Evolutionary conservation across 2,329 filamentous ascomycete genomes (phyloP), one percentile per base, ranked within the genome.

Genomic region (Hypoxylon sp.): DNA sequence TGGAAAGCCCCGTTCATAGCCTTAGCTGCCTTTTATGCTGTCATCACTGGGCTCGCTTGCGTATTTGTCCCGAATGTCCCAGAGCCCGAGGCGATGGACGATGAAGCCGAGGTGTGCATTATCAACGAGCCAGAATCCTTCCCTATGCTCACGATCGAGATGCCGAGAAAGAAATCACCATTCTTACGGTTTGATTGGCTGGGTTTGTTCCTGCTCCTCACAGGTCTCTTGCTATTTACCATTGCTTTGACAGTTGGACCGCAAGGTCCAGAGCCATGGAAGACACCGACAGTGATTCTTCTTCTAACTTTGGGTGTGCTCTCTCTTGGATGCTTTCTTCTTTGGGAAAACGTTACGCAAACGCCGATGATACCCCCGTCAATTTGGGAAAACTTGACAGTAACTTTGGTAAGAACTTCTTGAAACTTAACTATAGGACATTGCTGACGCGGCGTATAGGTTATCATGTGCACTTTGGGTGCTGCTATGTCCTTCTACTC

Each of bases 1-100:
- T 79, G 78, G 78, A 78, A 74, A 56, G 75, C 76, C 1, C 73
- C 76, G 0, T 78, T 78, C 51, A 70, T 77, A 66, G 75, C 74
- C 32, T 51, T 79, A 36, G 75, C 73, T 48, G 72, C 70, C 1
- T 53, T 79, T 23, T 79, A 78, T 38, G 72, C 70, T 1, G 17
- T 72, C 13, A 63, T 79, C 34, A 60, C 74, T 3, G 65, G 73
- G 9, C 68, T 78, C 2, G 68, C 71, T 28, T 77, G 72, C 63
- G 52, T 71, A 17, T 72, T 77, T 36, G 71, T 79, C 14, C 78
- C 76, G 14, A 72, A 74, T 30, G 56, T 78, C 5, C 65, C 71
- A 19, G 70, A 75, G 2, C 71, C 74, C 11, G 68, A 72, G 48
- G 17, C 64, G 2, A 46, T 7, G n/a, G 52, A 67, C 2, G 52